phyloP scores from a whole-genome alignment of 2,329 filamentous ascomycete species.

The Eutypa lata region DNA sequence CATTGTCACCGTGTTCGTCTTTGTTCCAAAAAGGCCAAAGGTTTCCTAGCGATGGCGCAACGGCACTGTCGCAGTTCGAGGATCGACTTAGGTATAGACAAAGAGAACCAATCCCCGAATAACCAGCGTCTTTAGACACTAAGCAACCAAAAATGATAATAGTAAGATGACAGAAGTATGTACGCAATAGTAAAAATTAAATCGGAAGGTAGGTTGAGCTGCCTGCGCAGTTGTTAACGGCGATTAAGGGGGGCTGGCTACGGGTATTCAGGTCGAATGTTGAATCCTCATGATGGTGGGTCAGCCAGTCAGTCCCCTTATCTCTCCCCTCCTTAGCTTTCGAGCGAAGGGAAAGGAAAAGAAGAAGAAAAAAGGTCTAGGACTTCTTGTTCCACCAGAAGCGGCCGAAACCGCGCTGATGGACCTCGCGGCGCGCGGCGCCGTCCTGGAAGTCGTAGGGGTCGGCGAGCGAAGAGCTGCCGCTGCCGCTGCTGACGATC shows the following conservation, averaged over 20 bases:
- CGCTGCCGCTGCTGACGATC: slow-evolving; percentile 28
- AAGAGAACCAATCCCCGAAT: slow-evolving; percentile 17
- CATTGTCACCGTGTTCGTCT: slow-evolving; percentile 32
- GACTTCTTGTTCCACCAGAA: slow-evolving; percentile 32
- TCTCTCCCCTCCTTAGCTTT: too few relatives aligned
- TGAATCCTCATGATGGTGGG: slow-evolving; percentile 16
- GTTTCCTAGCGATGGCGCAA: slow-evolving; percentile 33
- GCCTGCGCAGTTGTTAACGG: slow-evolving; percentile 9
- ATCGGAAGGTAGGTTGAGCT: slow-evolving; percentile 36
- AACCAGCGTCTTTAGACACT: slow-evolving; percentile 26
- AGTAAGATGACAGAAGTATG: slow-evolving; percentile 12
- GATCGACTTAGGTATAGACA: slow-evolving; percentile 1
- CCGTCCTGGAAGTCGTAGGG: slow-evolving; percentile 53
- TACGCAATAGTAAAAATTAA: slow-evolving; percentile 9
- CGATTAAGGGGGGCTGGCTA: slow-evolving; percentile 4
- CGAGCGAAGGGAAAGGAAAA: slow-evolving; percentile 3
- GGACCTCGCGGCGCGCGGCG: slow-evolving; percentile 55
- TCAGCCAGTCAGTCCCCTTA: too few relatives aligned
- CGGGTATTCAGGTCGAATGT: slow-evolving; percentile 10
- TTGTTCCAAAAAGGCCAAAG: slow-evolving; percentile 16
- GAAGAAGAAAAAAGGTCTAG: slow-evolving; percentile 11
- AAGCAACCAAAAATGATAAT: slow-evolving; percentile 17
- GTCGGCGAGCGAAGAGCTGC: slow-evolving; percentile 34
- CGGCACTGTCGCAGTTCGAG: slow-evolving; percentile 35
- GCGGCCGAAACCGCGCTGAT: slow-evolving; percentile 56